phyloP scores from a whole-genome alignment of 495 filamentous ascomycete genomes.

The Aspergillus haitiensis region DNA sequence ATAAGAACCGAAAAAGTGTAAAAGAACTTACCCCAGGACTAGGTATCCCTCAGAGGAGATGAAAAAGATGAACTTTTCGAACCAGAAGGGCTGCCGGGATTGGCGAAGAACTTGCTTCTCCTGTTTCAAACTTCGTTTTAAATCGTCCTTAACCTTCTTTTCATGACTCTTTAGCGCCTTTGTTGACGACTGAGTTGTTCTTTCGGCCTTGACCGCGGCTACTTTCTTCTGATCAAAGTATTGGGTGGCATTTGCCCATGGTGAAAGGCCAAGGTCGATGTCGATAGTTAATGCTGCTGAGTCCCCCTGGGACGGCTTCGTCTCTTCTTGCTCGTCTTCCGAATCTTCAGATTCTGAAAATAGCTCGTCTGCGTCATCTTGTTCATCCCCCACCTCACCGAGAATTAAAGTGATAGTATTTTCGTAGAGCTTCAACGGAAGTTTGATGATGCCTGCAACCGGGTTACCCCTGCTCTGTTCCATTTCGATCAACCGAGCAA shows the following conservation, averaged over 20 bases:
- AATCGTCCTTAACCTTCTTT: conserved; percentile 78
- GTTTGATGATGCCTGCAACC: conserved; percentile 81
- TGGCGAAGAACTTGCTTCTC: conserved; percentile 88
- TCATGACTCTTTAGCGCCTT: conserved; percentile 88
- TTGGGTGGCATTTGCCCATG: conserved; percentile 84
- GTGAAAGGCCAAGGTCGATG: conserved; percentile 75
- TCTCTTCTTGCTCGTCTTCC: conserved; percentile 48
- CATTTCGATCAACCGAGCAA: conserved; percentile 80
- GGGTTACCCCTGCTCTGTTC: conserved; percentile 79
- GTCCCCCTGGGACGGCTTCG: conserved; percentile 32
- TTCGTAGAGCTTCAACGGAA: conserved; percentile 85
- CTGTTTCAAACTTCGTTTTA: conserved; percentile 83
- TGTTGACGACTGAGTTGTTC: conserved; percentile 76
- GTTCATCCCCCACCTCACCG: conserved; percentile 63
- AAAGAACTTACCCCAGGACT: conserved; percentile 59
- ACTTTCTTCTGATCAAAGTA: conserved; percentile 87
- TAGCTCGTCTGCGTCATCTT: conserved; percentile 50
- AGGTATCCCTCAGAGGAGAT: conserved; percentile 95
- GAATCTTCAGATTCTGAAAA: conserved; percentile 66
- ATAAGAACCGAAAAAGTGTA: conserved; percentile 7
- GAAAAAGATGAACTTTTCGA: conserved; percentile 95
- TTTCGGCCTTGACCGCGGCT: conserved; percentile 81
- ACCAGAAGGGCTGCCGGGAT: conserved; percentile 82
- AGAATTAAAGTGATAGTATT: conserved; percentile 83
- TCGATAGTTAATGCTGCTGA: conserved; percentile 63